Percentiles rank a stretch among this genome's conserved stretches.
phyloP scores from a whole-genome alignment of 1,139 yeast genomes.

The Geotrichum cucujoidarum region DNA sequence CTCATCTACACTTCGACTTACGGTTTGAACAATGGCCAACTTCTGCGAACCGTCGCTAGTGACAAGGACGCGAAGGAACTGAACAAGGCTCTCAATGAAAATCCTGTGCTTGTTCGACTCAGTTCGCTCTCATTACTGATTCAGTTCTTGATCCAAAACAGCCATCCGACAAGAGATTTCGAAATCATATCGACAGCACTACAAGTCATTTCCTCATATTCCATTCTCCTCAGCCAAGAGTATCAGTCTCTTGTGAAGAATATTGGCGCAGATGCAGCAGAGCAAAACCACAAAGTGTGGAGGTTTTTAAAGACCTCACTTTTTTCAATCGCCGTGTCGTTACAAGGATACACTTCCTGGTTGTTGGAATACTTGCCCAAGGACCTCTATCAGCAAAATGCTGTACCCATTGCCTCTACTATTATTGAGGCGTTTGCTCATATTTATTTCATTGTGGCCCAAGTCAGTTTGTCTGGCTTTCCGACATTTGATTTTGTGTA shows the following conservation, averaged over 20 bases:
- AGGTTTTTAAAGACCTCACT: conserved; percentile 42
- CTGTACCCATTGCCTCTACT: conserved; percentile 35
- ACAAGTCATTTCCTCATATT: conserved; percentile 8
- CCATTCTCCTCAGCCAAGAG: conserved; percentile 13
- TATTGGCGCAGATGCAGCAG: conserved; percentile 15
- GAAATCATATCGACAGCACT: conserved; percentile 17
- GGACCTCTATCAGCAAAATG: conserved; percentile 19
- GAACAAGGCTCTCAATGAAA: conserved; percentile 4
- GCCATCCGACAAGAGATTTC: conserved; percentile 11
- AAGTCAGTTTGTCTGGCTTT: conserved; percentile 68
- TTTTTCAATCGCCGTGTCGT: conserved; percentile 50
- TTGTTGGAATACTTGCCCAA: conserved; percentile 34
- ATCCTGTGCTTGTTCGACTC: conserved; percentile 21
- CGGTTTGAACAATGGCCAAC: conserved; percentile 1
- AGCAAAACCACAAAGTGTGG: conserved; percentile 23
- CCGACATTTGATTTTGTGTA: conserved; percentile 65
- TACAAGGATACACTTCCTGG: conserved; percentile 48
- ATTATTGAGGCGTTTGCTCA: conserved; percentile 48
- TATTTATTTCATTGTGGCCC: conserved; percentile 50
- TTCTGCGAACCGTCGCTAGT: neutral
- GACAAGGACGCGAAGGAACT: neutral
- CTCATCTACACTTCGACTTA: conserved; percentile 11
- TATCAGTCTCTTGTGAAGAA: conserved; percentile 8
- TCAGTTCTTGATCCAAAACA: conserved; percentile 21
- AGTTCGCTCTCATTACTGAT: conserved; percentile 25